Base-by-base conservation (phyloP, 257 asterid genomes). In the Jasminum sambac region DNA sequence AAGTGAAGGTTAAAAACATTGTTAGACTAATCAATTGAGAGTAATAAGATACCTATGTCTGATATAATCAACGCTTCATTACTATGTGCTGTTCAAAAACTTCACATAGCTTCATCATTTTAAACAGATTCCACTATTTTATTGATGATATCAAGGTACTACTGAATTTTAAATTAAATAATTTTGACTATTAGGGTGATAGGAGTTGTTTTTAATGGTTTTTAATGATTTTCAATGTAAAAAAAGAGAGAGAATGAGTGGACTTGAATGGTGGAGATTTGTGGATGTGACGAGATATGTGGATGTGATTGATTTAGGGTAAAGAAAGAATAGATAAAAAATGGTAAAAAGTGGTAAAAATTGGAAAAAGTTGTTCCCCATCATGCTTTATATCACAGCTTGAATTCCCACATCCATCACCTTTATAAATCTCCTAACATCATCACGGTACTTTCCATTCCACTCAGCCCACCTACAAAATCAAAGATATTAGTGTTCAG, bases 381-480 rank as follows among this genome's bases (percentile, higher is more conserved):
- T n/a, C n/a, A n/a, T n/a, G n/a, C n/a, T n/a, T n/a, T n/a, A 78
- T 72, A 50, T 68, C 24, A 16, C 12, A 8, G 55, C 55, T 39
- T 48, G 66, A 67, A 16, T 69, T 77, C 41, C 69, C 1, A 42
- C 23, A 66, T 48, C 50, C 75, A 78, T 79, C 72, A 94, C 99
- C 97, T 95, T 95, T 71, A 95, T 91, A 81, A 85, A 95, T 74
- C 86, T 91, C 71, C 99, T 83, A 57, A 95, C 65, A 69, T 88
- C 96, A 72, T 94, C 99, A 42, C 98, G 98, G 82, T 91, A 94
- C 72, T 76, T 88, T 70, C 99, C 99, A 38, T 95, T 95, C 99
- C 98, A 95, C 79, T 95, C 99, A 48, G 95, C 99, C 98, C 99
- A 95, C 85, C 99, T 95, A 86, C 69, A 82, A 58, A 77, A 71